Percentiles rank a stretch among this genome's conserved stretches.
phyloP scores from a whole-genome alignment of 352 stramenopile species.

The Phytophthora rubi region DNA sequence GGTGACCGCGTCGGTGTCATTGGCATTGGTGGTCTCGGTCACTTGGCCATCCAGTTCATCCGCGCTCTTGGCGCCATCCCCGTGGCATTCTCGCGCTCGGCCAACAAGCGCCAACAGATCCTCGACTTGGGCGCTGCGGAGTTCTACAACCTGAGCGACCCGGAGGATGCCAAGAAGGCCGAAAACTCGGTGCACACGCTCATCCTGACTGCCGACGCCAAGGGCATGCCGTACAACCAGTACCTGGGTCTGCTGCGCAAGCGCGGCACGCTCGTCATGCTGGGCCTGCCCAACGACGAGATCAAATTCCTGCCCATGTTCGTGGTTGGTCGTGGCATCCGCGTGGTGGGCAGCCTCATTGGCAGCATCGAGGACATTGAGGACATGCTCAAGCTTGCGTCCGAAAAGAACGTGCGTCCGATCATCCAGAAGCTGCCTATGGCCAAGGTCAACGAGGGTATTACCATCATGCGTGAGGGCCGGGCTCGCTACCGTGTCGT shows the following conservation, averaged over 20 bases:
- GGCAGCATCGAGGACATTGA: constrained; percentile 84
- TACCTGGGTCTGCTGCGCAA: constrained; percentile 66
- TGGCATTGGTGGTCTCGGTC: constrained; percentile 85
- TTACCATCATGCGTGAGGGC: constrained; percentile 45
- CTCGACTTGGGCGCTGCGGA: constrained; percentile 72
- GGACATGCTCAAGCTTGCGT: constrained; percentile 88
- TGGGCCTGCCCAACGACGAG: constrained; percentile 70
- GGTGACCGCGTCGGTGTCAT: constrained; percentile 72
- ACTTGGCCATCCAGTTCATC: constrained; percentile 87
- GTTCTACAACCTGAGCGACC: constrained; percentile 58
- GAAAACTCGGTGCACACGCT: constrained; percentile 64
- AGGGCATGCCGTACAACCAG: constrained; percentile 53
- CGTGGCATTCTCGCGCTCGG: constrained; percentile 64
- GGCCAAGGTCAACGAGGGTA: constrained; percentile 50
- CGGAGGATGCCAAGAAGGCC: constrained; percentile 45
- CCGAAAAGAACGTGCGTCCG: constrained; percentile 60
- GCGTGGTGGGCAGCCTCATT: constrained; percentile 81
- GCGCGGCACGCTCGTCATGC: constrained; percentile 67
- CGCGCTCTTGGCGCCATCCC: constrained; percentile 60
- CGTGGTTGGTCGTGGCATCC: constrained; percentile 53
- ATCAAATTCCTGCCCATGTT: constrained; percentile 65
- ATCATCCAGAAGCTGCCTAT: constrained; percentile 60
- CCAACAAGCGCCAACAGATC: constrained; percentile 78
- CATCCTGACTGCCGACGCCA: constrained; percentile 73
- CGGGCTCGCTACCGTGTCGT: constrained; percentile 57